Conservation (phyloP, 2,329 filamentous ascomycete species). For the Helicocarpus griseus region DNA sequence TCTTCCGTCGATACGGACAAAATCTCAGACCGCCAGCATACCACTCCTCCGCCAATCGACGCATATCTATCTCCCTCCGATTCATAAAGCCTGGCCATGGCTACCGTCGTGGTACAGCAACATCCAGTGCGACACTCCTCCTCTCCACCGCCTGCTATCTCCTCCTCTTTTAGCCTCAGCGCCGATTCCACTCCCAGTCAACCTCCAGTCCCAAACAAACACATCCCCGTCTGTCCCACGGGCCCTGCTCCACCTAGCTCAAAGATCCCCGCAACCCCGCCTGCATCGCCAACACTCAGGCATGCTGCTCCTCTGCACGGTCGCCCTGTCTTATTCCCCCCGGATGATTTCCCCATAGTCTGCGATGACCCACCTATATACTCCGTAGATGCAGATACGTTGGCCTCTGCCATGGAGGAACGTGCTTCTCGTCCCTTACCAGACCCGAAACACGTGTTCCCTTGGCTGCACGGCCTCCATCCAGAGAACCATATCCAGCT, state of each 20-base stretch:
- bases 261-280: conserved; percentile 47
- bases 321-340: conserved; percentile 65
- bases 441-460: conserved; percentile 77
- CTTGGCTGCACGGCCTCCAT: conserved; percentile 91
- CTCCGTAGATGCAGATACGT: conserved; percentile 57
- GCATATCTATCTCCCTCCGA: background rate
- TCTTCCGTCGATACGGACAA: conserved; percentile 2
- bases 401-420: conserved; percentile 67
- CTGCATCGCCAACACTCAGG: conserved; percentile 54
- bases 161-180: conserved; percentile 49
- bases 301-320: conserved; percentile 46
- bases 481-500: conserved; percentile 81
- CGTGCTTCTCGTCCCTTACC: conserved; percentile 71
- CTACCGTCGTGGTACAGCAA: conserved; percentile 38
- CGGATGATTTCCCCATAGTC: conserved; percentile 51
- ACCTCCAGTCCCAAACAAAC: conserved; percentile 72
- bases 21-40: conserved; percentile 1
- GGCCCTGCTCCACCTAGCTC: conserved; percentile 48
- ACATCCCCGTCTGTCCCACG: conserved; percentile 79
- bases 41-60: conserved; percentile 3
- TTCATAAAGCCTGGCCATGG: conserved; percentile 24
- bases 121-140: conserved; percentile 39
- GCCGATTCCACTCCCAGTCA: conserved; percentile 43
- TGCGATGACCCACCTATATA: conserved; percentile 55
- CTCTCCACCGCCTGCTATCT: conserved; percentile 39